Conservation (phyloP, 2,329 filamentous ascomycete genomes). For the Thelonectria blattea region DNA sequence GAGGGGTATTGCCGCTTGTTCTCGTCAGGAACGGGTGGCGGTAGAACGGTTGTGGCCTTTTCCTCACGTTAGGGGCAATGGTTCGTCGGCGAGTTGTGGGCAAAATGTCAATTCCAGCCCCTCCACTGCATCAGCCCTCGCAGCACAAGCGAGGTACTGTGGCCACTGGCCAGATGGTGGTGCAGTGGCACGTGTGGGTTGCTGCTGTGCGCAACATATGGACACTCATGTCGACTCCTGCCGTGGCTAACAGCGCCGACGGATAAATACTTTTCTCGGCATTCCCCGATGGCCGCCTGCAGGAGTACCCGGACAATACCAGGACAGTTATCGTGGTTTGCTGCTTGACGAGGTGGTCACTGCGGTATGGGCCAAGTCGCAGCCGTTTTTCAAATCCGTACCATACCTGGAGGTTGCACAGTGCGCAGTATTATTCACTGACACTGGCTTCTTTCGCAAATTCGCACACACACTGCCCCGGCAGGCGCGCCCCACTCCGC, state of each 20-base stretch:
- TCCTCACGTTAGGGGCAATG: constrained; percentile 1
- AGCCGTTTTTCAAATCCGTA: neutral
- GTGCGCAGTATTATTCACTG: neutral
- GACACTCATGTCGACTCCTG: neutral
- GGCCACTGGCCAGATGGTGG: constrained; percentile 29
- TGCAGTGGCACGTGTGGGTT: constrained; percentile 26
- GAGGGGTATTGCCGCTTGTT: constrained; percentile 1
- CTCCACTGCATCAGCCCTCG: constrained; percentile 9
- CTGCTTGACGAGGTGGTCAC: neutral
- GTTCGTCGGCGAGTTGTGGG: constrained; percentile 11
- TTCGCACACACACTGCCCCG: neutral
- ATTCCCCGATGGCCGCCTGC: neutral
- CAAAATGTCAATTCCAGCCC: constrained; percentile 30
- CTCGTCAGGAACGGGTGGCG: constrained; percentile 14
- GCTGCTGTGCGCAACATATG: constrained; percentile 17
- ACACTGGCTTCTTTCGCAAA: constrained; percentile 2
- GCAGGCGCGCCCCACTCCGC: constrained; percentile 27
- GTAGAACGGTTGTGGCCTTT: constrained; percentile 6
- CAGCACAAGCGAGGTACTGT: constrained; percentile 28
- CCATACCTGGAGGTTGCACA: neutral
- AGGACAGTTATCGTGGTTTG: neutral
- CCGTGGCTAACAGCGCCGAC: constrained; percentile 20
- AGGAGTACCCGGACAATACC: neutral
- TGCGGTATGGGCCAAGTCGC: neutral
- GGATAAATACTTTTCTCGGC: constrained; percentile 22